Percentiles rank a stretch among this genome's conserved stretches.
phyloP scores from a whole-genome alignment of 1,139 yeast genomes.

The Kluyveromyces marxianus region DNA sequence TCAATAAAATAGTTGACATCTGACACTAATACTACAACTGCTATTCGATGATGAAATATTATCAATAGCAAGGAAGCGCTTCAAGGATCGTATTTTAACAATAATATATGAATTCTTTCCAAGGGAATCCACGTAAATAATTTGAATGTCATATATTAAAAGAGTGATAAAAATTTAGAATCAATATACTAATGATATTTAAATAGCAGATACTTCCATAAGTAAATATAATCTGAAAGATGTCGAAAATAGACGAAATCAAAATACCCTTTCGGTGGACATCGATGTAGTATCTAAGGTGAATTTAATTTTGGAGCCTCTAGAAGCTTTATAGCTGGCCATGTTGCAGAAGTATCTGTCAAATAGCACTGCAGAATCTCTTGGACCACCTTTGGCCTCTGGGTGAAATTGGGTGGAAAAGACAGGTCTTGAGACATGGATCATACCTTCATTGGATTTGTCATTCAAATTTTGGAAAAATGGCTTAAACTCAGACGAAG shows the following conservation, averaged over 20 bases:
- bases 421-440: conserved; percentile 75
- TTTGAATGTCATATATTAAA: too few relatives aligned
- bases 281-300: conserved; percentile 41
- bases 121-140: too few relatives aligned
- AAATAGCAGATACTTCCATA: too few relatives aligned
- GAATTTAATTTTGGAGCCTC: conserved; percentile 20
- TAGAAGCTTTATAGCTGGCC: conserved; percentile 44
- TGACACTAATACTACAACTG: too few relatives aligned
- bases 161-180: too few relatives aligned
- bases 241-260: neutral
- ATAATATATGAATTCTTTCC: too few relatives aligned
- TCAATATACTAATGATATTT: too few relatives aligned
- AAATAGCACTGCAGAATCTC: conserved; percentile 82
- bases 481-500: conserved; percentile 63
- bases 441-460: conserved; percentile 95
- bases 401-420: conserved; percentile 98
- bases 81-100: too few relatives aligned
- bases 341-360: conserved; percentile 81
- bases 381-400: conserved; percentile 98
- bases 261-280: conserved; percentile 71
- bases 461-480: conserved; percentile 91
- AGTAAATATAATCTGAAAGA: too few relatives aligned
- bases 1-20: too few relatives aligned
- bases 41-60: too few relatives aligned
- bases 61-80: too few relatives aligned